Percentiles rank a stretch among this genome's conserved stretches.
Conservation (phyloP, 2,329 filamentous ascomycete species). For the Sclerotinia borealis region DNA sequence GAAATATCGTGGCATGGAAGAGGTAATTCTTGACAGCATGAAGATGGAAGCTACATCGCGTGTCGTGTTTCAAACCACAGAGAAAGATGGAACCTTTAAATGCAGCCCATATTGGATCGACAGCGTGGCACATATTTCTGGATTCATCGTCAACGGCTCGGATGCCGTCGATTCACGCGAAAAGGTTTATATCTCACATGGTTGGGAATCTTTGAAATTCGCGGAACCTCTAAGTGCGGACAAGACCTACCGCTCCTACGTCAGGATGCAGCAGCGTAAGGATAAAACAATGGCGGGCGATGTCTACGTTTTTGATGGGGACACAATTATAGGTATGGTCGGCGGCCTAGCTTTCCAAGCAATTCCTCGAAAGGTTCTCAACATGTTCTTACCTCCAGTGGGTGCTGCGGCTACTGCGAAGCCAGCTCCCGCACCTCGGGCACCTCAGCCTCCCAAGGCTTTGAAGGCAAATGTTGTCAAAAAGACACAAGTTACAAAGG, state of each 20-base stretch:
- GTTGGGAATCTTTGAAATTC: slow-evolving; percentile 48
- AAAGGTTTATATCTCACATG: slow-evolving; percentile 52
- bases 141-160: slow-evolving; percentile 52
- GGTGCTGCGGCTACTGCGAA: slow-evolving; percentile 26
- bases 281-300: slow-evolving; percentile 38
- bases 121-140: slow-evolving; percentile 52
- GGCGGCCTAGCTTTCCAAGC: slow-evolving; percentile 40
- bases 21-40: slow-evolving; percentile 49
- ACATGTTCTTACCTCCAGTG: slow-evolving; percentile 9
- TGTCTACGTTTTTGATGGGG: slow-evolving; percentile 34
- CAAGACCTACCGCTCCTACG: slow-evolving; percentile 50
- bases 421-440: slow-evolving; percentile 30
- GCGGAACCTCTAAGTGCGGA: slow-evolving; percentile 38
- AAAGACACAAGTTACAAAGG: slow-evolving; percentile 6
- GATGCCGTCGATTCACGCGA: slow-evolving; percentile 43
- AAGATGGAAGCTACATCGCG: slow-evolving; percentile 40
- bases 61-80: slow-evolving; percentile 42
- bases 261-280: slow-evolving; percentile 40
- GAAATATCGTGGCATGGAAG: slow-evolving; percentile 52
- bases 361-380: slow-evolving; percentile 11
- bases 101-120: slow-evolving; percentile 55
- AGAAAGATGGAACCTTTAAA: slow-evolving; percentile 47
- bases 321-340: slow-evolving; percentile 28
- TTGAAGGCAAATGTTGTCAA: slow-evolving; percentile 4
- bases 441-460: background rate